Base-by-base conservation (phyloP, 2,329 filamentous ascomycete species). In the Xylariales sp. region DNA sequence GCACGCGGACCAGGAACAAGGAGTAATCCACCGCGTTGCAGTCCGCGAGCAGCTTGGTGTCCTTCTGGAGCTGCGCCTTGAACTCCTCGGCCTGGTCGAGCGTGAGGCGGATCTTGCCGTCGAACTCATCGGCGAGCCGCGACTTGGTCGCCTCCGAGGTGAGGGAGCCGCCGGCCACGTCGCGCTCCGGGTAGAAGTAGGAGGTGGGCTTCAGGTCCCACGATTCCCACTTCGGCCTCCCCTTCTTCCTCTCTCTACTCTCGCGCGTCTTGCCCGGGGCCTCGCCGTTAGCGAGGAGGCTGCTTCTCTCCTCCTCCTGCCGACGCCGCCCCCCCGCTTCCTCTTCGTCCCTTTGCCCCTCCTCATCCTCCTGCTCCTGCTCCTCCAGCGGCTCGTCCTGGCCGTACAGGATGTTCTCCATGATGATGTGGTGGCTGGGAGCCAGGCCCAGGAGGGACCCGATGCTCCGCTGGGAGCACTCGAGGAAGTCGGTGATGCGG, bases 141-240 rank as follows among this genome's bases (percentile, higher is more conserved):
- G 74, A 73, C 53, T 83, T 81, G 5, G 83, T 82, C 2, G 75
- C 76, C 33, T 85, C 70, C 4, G 78, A 78, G 0, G 78, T 73
- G 1, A 89, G 62, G 3, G 62, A 64, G 0, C 83, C 82, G 2
- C 76, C 76, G 0, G 83, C 74, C 10, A 88, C 71, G 47, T 88
- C 85, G 6, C 84, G 66, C 53, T 88, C 83, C 0, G 85, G 85
- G 52, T 81, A 88, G 63, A 88, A 88, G 61, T 88, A 88, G 40
- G 78, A 75, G 16, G 73, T 76, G 0, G 85, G 85, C 52, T 89
- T 89, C 33, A 88, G 70, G 43, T 88, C 85, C 59, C 81, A 88
- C 2, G 76, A 79, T 53, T 88, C 78, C 83, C 83, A 88, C 14
- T 67, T 60, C n/a, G n/a, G n/a, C n/a, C n/a, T n/a, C n/a, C n/a